Evolutionary conservation across 2,329 filamentous ascomycete species (phyloP), one percentile per base, ranked within the genome.

Genomic region (Aspergillus eucalypticola): DNA sequence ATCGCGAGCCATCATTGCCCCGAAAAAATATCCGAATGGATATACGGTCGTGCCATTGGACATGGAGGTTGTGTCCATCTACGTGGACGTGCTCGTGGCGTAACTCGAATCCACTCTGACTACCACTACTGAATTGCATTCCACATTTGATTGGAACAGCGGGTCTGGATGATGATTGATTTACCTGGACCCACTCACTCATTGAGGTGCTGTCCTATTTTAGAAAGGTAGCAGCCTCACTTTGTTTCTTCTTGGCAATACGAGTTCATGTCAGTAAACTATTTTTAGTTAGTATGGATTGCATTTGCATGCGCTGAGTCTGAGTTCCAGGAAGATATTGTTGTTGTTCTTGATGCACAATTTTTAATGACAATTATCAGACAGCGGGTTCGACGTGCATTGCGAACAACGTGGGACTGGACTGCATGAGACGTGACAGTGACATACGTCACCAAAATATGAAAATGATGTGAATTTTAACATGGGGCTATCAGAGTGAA

Each of bases 1-100:
- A 55, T 46, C 39, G 13, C 39, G 53, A 46, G 42, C 53, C 42
- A 23, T 44, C 10, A 46, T 46, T 55, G 39, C 27, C 17, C 53
- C 41, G 7, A 55, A 38, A 29, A 55, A 55, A 35, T 27, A 29
- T 50, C 46, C 46, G 46, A 50, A 50, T n/a, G 27, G 46, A 50
- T 0, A 32, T 32, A 17, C 46, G 15, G 46, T 29, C 25, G 23
- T n/a, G n/a, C 46, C 23, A 50, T 50, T 50, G 46, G 46, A 29
- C 46, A 29, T 50, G 46, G 4, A 8, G 19, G 32, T 50, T 27
- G 25, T 50, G 25, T 50, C 25, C 46, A 50, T 29, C 23, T 27
- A 50, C 46, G 46, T 50, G 46, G 46, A 29, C 23, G 8, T 32
- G 46, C 23, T 50, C 46, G 46, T 50, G 46, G 46, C 46, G 25